Percentiles rank a stretch among this genome's conserved stretches.
These are phyloP conservation scores for Staphylotrichum tortipilum DNA, from an alignment of 495 filamentous ascomycete species.

Conservation along the genomic window DNA sequence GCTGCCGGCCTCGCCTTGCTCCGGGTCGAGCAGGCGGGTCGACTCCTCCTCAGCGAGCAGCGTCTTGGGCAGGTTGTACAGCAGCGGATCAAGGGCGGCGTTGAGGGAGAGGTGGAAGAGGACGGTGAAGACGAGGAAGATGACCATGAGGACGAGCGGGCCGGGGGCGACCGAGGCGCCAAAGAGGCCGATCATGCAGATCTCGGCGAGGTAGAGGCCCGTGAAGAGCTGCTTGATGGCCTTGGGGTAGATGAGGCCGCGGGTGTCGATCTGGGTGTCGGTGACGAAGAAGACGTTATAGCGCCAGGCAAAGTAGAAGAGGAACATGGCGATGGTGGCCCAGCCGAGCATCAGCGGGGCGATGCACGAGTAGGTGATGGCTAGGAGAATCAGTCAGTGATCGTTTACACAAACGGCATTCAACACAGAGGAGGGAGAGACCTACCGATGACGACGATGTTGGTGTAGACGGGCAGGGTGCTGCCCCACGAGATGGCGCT, in stretches of 20 bases:
- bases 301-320: constrained; percentile 89
- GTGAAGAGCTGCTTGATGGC: constrained; percentile 88
- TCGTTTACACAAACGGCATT: no score
- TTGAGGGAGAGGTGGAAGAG: constrained; percentile 81
- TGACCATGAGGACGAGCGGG: constrained; percentile 73
- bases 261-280: constrained; percentile 77
- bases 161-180: constrained; percentile 62
- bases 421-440: background rate
- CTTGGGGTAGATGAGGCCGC: constrained; percentile 76
- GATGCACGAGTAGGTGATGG: constrained; percentile 82
- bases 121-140: constrained; percentile 69
- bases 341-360: constrained; percentile 86
- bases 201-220: constrained; percentile 74
- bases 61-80: constrained; percentile 66
- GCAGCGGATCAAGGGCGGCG: constrained; percentile 65
- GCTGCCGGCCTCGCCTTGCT: constrained; percentile 18
- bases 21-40: constrained; percentile 26
- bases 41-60: constrained; percentile 55
- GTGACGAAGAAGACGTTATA: constrained; percentile 94
- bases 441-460: constrained; percentile 74
- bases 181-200: constrained; percentile 89
- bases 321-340: constrained; percentile 67
- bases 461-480: constrained; percentile 76
- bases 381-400: constrained; percentile 26
- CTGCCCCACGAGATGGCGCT: constrained; percentile 77